Conservation (phyloP, 169 alveolate genomes). For the Nephromyces sp. region DNA sequence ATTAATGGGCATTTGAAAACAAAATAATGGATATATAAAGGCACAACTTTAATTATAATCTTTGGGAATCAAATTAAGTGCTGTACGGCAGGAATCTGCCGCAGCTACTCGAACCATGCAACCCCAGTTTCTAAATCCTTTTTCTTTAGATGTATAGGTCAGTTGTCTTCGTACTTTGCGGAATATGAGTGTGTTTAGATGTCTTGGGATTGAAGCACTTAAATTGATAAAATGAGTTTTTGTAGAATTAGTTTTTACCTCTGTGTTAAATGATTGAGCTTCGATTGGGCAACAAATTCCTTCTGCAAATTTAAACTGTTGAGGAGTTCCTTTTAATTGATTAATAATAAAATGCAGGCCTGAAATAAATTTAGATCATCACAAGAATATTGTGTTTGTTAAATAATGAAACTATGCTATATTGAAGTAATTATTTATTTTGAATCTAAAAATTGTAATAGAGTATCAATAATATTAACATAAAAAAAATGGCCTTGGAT, state of each 20-base stretch:
- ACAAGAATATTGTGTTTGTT: not conserved
- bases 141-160: not conserved
- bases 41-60: no score
- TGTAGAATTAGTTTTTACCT: not conserved
- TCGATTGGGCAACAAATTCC: no score
- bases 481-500: not conserved
- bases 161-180: not conserved
- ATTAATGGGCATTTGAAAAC: no score
- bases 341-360: not conserved
- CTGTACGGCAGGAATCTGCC: not conserved
- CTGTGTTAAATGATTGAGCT: no score
- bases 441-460: not conserved
- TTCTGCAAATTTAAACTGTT: not conserved
- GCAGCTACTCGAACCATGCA: not conserved
- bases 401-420: not conserved
- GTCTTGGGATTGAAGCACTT: not conserved
- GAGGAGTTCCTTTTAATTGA: not conserved
- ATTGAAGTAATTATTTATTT: not conserved
- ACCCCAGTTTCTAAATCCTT: not conserved
- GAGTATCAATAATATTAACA: not conserved
- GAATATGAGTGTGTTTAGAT: not conserved
- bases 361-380: not conserved
- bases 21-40: no score
- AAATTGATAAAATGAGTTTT: not conserved
- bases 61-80: no score